A percentile compares a stretch with the other conserved stretches of the same genome.
Conservation (phyloP, 495 filamentous ascomycete genomes). For the Penicillium maclennaniae region DNA sequence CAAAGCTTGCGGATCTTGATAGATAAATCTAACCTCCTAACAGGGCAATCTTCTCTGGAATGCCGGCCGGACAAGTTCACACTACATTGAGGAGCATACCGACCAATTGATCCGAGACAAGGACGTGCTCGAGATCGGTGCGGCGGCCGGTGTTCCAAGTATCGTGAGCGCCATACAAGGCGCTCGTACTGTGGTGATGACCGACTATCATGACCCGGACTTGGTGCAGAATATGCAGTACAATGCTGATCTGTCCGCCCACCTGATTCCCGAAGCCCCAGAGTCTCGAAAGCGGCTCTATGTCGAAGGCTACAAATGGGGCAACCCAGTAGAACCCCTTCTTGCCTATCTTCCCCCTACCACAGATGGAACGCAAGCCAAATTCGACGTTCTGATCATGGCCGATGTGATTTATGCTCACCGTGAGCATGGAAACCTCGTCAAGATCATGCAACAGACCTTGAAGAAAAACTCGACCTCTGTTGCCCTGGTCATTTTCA, state of each 20-base stretch:
- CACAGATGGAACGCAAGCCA: conserved; percentile 14
- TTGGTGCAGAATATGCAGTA: conserved; percentile 68
- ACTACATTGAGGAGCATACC: conserved; percentile 68
- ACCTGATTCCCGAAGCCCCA: conserved; percentile 21
- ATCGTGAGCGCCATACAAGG: conserved; percentile 71
- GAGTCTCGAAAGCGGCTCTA: conserved; percentile 30
- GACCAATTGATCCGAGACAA: conserved; percentile 51
- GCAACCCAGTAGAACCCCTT: conserved; percentile 50
- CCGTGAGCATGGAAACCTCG: conserved; percentile 72
- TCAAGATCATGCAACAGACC: conserved; percentile 62
- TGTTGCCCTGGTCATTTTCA: conserved; percentile 83
- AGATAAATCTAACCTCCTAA: background rate
- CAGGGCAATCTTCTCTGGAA: conserved; percentile 91
- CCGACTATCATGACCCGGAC: conserved; percentile 83
- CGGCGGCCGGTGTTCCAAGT: conserved; percentile 80
- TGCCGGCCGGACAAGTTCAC: conserved; percentile 67
- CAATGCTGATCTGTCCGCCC: conserved; percentile 57
- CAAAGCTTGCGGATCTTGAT: conserved; percentile 10
- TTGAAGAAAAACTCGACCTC: conserved; percentile 52
- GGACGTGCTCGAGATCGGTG: conserved; percentile 82
- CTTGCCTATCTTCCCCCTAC: conserved; percentile 44
- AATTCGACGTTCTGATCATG: conserved; percentile 78
- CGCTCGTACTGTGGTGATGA: conserved; percentile 69
- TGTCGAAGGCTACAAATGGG: conserved; percentile 77
- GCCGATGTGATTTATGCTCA: conserved; percentile 89